phyloP scores from a whole-genome alignment of 1,139 yeast species.

The Geotrichum fermentans region DNA sequence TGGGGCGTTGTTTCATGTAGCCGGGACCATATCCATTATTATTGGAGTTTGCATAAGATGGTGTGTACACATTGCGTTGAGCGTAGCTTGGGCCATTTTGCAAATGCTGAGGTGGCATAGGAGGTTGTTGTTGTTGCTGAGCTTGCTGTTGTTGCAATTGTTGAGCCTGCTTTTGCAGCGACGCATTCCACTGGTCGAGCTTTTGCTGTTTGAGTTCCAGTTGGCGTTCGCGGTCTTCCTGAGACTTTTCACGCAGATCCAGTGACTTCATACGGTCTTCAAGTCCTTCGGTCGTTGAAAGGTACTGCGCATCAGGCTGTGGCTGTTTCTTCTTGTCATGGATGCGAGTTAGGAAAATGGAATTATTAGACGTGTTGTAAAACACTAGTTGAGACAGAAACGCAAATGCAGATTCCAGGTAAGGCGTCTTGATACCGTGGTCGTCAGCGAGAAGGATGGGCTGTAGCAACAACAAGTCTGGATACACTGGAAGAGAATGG shows the following conservation, averaged over 20 bases:
- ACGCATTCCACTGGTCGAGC: slow-evolving; percentile 13
- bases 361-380: slow-evolving; percentile 11
- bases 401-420: slow-evolving; percentile 80
- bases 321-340: slow-evolving; percentile 2
- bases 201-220: slow-evolving; percentile 13
- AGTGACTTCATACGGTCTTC: slow-evolving; percentile 4
- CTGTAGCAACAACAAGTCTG: slow-evolving; percentile 72
- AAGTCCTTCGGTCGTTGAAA: background rate
- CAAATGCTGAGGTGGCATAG: slow-evolving; percentile 6
- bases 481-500: slow-evolving; percentile 51
- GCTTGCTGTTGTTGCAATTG: slow-evolving; percentile 4
- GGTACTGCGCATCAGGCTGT: background rate
- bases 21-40: background rate
- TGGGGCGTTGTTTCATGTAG: slow-evolving; percentile 5
- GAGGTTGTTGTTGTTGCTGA: slow-evolving; percentile 1
- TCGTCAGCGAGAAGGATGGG: slow-evolving; percentile 87
- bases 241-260: slow-evolving; percentile 14
- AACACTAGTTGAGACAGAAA: slow-evolving; percentile 19
- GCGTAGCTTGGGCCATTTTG: slow-evolving; percentile 2
- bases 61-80: background rate
- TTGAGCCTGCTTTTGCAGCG: slow-evolving; percentile 1
- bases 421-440: slow-evolving; percentile 78
- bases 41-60: background rate
- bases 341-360: slow-evolving; percentile 12
- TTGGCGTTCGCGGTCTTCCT: slow-evolving; percentile 11